These are phyloP conservation scores for Cantharellus anzutake DNA, from an alignment of 768 basidiomycete species.

Conservation along the genomic window DNA sequence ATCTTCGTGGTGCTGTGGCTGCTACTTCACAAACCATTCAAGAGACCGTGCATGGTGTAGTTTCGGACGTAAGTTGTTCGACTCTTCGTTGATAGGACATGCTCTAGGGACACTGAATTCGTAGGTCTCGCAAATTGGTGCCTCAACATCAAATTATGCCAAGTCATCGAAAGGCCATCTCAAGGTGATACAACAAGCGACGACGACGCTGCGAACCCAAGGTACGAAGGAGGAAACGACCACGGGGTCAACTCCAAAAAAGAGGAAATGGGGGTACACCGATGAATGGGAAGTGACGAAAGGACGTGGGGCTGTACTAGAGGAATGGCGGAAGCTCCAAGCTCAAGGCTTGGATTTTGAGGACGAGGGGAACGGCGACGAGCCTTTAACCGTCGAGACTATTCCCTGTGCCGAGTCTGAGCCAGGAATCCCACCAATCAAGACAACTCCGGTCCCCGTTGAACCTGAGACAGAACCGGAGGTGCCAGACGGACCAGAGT, in stretches of 20 bases:
- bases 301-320: constrained; percentile 38
- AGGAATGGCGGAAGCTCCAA: too few relatives aligned
- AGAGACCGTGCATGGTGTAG: constrained; percentile 2
- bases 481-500: background rate
- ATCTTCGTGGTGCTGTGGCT: background rate
- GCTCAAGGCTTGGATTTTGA: too few relatives aligned
- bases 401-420: too few relatives aligned
- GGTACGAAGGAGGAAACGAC: constrained; percentile 26
- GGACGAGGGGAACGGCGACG: too few relatives aligned
- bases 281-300: constrained; percentile 57
- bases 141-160: background rate
- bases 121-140: background rate
- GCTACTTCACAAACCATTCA: constrained; percentile 1
- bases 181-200: constrained; percentile 24
- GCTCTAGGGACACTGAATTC: background rate
- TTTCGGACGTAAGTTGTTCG: background rate
- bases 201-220: constrained; percentile 3
- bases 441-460: too few relatives aligned
- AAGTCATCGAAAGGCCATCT: constrained; percentile 19
- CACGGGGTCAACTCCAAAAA: constrained; percentile 60
- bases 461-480: too few relatives aligned
- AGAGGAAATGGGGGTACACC: constrained; percentile 48
- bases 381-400: too few relatives aligned
- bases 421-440: too few relatives aligned
- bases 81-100: background rate